Conservation (phyloP, 345 rosid species). For the Citropsis articulata region DNA sequence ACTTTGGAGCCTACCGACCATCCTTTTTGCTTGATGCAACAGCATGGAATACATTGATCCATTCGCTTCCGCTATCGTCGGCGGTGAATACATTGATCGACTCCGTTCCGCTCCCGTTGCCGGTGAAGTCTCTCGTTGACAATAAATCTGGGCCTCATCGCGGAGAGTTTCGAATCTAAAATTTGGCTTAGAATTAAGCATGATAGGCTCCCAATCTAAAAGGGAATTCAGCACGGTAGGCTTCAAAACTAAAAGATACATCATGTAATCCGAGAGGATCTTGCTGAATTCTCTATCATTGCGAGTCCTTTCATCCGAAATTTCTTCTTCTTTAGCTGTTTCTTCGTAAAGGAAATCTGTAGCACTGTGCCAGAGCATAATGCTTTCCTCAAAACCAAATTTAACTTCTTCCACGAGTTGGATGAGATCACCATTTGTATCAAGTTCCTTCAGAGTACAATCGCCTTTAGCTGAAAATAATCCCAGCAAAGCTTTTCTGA, state of each 20-base stretch:
- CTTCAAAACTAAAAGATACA: conserved; percentile 39
- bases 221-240: no score
- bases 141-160: conserved; percentile 42
- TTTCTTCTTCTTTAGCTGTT: background rate
- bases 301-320: background rate
- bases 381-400: conserved; percentile 39
- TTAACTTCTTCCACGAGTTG: background rate
- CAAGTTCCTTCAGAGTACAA: conserved; percentile 35
- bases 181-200: conserved; percentile 49
- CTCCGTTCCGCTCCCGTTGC: conserved; percentile 57
- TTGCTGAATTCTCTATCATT: conserved; percentile 34
- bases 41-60: conserved; percentile 22
- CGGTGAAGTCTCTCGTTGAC: conserved; percentile 40
- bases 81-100: no score
- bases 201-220: conserved; percentile 31
- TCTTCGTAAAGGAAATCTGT: conserved; percentile 49
- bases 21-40: conserved; percentile 49
- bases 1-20: conserved; percentile 43
- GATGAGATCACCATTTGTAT: no score
- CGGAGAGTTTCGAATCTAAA: conserved; percentile 42
- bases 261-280: conserved; percentile 56
- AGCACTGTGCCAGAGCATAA: conserved; percentile 56
- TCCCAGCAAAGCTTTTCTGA: conserved; percentile 13
- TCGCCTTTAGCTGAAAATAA: conserved; percentile 56
- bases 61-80: background rate